These are phyloP conservation scores for Beta macrorhiza DNA, from an alignment of 179 eudicot species.

Conservation along the genomic window DNA sequence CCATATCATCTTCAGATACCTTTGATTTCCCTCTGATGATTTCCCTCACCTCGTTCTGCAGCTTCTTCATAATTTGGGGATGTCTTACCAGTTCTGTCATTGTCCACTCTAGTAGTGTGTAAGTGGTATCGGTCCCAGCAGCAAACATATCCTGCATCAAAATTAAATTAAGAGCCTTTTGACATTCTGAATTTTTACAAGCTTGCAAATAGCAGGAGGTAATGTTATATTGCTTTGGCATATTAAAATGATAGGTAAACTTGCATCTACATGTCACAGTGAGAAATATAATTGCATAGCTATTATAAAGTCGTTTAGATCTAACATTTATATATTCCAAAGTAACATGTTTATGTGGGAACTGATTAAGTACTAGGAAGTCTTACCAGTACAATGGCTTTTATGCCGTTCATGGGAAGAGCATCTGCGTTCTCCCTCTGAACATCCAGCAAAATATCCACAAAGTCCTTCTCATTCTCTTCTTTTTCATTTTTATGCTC, in stretches of 20 bases:
- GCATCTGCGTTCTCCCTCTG: conserved; percentile 30
- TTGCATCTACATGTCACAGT: neutral
- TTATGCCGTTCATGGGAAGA: conserved; percentile 31
- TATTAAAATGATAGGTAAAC: neutral
- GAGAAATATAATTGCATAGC: neutral
- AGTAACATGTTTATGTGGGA: neutral
- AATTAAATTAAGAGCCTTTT: no score
- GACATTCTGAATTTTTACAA: neutral
- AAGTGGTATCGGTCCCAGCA: conserved; percentile 35
- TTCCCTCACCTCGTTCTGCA: conserved; percentile 40
- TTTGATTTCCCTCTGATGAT: conserved; percentile 18
- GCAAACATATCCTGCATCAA: conserved; percentile 28
- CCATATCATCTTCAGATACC: conserved; percentile 40
- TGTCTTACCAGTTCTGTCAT: conserved; percentile 50
- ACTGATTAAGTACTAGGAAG: neutral
- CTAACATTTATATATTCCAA: neutral
- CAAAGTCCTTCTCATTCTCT: conserved; percentile 31
- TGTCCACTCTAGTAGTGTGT: conserved; percentile 35
- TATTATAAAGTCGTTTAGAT: neutral
- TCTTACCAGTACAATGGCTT: conserved; percentile 36
- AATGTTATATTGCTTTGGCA: neutral
- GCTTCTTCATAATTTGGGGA: conserved; percentile 32
- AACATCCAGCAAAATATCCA: conserved; percentile 37
- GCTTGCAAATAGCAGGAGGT: neutral
- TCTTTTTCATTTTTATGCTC: neutral